A percentile compares a stretch with the other conserved stretches of the same genome.
These are phyloP conservation scores for Litsea cubeba DNA, from an alignment of 164 flowering plant genomes.

Conservation along the genomic window DNA sequence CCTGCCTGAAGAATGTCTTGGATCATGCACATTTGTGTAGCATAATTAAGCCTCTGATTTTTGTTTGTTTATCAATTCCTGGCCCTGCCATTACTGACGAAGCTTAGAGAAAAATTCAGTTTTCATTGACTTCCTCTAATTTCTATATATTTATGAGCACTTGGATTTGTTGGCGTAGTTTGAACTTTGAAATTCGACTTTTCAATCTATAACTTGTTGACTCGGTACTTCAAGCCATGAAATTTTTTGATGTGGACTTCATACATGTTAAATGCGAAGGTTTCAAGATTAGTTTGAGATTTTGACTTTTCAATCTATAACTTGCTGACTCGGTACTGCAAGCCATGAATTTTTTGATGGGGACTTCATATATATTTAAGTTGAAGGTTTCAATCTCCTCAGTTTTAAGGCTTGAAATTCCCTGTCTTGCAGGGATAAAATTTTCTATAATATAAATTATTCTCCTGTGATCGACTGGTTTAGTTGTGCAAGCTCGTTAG, in stretches of 20 bases:
- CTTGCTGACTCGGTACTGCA: constrained; percentile 3
- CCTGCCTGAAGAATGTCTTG: neutral
- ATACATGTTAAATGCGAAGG: neutral
- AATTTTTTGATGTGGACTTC: neutral
- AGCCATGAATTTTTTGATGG: neutral
- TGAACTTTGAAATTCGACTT: neutral
- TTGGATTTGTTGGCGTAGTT: neutral
- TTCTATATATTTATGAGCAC: neutral
- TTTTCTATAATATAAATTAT: neutral
- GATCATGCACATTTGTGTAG: neutral
- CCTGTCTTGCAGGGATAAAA: neutral
- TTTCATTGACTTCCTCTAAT: neutral
- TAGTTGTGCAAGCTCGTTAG: too few relatives aligned
- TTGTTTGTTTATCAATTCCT: neutral
- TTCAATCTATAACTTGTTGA: neutral
- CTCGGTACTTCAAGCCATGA: neutral
- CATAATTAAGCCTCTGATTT: neutral
- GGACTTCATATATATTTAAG: neutral
- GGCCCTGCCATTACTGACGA: neutral
- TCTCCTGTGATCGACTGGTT: neutral
- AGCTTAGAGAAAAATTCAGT: neutral
- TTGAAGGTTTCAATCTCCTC: neutral
- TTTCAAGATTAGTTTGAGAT: neutral
- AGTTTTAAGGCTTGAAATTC: neutral
- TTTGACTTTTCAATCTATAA: neutral